Evolutionary conservation across 1,139 yeast genomes (phyloP), one percentile per base, ranked within the genome.

Genomic region (Suhomyces maxii): DNA sequence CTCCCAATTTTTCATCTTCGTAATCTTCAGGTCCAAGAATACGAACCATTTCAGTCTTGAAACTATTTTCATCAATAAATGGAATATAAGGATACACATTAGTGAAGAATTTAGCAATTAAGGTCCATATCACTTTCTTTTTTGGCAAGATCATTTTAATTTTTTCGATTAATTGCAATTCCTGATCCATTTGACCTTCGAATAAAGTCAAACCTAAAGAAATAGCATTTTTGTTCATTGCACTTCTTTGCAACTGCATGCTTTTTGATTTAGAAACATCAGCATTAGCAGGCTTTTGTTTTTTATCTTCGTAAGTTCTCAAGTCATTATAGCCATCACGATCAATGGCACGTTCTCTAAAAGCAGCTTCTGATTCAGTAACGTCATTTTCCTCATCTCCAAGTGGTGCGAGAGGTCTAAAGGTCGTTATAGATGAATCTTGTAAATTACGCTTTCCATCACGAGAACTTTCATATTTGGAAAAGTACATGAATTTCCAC

Each of bases 31-130:
- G 53, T 2, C 65, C 65, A 6, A 61, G 47, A 10, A 67, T 54
- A 39, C 59, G 56, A 3, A 47, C 43, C 34, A 70, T 46, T 7
- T 64, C 53, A 4, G 40, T 43, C 32, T 52, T 57, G 39, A 66
- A 61, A 34, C 61, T 61, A 9, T 45, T 51, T 52, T 80, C 83
- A 58, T 80, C 84, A 26, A 80, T 47, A 34, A 77, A 67, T 1
- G 85, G 84, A 46, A 78, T 66, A 36, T 70, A 72, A 1, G 83
- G 81, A 53, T 79, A 77, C 6, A 79, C 63, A 13, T 63, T 60
- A 25, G 59, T 59, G 59, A 80, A 79, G 51, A 75, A 81, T 37
- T 71, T 56, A 40, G 57, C 56, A 8, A 65, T 48, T 18, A 63
- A 50, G 26, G 60, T 50, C 60, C 72, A 62, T 11, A 79, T 64